Percentiles rank a stretch among this genome's conserved stretches.
Evolutionary conservation across 2,329 filamentous ascomycete genomes (phyloP).

Genomic region (Lasiodiplodia sp.): DNA sequence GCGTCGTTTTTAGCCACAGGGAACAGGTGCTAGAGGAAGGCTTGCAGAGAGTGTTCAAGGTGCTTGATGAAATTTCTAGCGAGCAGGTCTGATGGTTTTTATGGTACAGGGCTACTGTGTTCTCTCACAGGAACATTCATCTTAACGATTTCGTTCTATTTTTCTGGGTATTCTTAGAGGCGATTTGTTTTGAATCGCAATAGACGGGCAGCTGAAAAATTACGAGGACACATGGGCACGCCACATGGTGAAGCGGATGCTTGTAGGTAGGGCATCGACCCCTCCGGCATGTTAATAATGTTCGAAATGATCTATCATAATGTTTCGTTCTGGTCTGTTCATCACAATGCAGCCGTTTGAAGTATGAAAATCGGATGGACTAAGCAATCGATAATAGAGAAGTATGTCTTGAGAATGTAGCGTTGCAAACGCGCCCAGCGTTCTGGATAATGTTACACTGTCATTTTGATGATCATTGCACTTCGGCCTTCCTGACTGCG

Average conservation of each 20-base stretch:
- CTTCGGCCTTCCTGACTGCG: slow-evolving; percentile 68
- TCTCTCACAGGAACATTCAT: neutral
- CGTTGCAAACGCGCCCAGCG: neutral
- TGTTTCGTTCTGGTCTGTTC: too few relatives aligned
- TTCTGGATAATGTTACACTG: neutral
- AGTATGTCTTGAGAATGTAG: neutral
- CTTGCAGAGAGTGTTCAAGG: slow-evolving; percentile 9
- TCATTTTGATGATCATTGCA: neutral
- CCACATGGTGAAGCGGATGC: neutral
- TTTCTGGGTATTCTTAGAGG: neutral
- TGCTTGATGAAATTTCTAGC: slow-evolving; percentile 3
- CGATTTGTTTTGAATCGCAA: neutral
- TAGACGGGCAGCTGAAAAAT: neutral
- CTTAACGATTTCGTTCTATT: neutral
- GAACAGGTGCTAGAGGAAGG: neutral
- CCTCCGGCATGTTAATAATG: neutral
- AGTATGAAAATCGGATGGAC: neutral
- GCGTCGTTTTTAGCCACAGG: slow-evolving; percentile 55
- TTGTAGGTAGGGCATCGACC: neutral
- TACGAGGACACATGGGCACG: neutral
- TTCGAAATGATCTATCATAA: too few relatives aligned
- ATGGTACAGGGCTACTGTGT: neutral
- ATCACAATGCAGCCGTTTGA: too few relatives aligned
- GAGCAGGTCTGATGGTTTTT: neutral
- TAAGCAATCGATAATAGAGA: neutral